These are phyloP conservation scores for Colletotrichum viniferum DNA, from an alignment of 2,329 filamentous ascomycete species.

Conservation along the genomic window DNA sequence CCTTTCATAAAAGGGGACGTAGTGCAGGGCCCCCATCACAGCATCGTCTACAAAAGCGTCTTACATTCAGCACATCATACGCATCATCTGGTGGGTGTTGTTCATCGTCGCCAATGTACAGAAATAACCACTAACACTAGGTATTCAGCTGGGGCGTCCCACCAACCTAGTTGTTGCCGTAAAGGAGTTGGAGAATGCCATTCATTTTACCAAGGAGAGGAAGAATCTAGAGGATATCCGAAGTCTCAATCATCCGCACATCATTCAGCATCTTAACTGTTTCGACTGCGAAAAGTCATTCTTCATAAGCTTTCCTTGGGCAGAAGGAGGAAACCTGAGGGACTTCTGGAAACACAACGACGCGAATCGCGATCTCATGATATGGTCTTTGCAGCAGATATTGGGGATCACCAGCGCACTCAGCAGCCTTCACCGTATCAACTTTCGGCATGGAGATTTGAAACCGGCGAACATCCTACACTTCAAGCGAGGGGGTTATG, in stretches of 20 bases:
- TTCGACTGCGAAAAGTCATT: not conserved
- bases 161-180: not conserved
- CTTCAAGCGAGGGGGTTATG: not conserved
- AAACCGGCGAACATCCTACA: constrained; percentile 6
- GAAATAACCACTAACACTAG: not conserved
- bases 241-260: not conserved
- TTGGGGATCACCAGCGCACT: not conserved
- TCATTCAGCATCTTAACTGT: not conserved
- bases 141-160: too few relatives aligned
- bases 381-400: not conserved
- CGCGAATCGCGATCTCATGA: not conserved
- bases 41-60: not conserved
- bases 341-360: not conserved
- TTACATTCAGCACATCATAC: not conserved
- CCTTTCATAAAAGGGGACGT: not conserved
- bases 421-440: not conserved
- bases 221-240: not conserved
- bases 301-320: constrained; percentile 3
- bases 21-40: not conserved
- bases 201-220: not conserved
- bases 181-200: not conserved
- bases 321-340: not conserved
- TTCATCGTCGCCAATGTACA: not conserved
- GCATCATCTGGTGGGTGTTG: not conserved
- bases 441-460: constrained; percentile 2